These are phyloP conservation scores for Yarrowia galli DNA, from an alignment of 1,139 yeast species.

Conservation along the genomic window DNA sequence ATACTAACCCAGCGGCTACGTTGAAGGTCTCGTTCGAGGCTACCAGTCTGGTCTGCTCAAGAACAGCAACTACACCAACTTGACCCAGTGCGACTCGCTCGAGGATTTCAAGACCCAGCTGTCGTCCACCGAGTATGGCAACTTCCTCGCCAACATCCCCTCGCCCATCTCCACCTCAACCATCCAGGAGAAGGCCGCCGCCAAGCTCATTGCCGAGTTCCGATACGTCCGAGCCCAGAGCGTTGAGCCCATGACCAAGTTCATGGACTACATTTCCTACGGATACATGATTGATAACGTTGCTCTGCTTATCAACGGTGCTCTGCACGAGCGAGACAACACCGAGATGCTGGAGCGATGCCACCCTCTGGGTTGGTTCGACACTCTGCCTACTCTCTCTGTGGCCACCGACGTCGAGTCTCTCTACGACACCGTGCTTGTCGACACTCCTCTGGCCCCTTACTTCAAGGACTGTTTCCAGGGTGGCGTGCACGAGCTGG, in stretches of 20 bases:
- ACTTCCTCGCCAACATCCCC: constrained; percentile 81
- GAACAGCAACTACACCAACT: constrained; percentile 80
- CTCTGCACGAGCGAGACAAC: constrained; percentile 92
- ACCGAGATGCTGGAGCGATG: constrained; percentile 86
- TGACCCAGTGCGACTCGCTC: constrained; percentile 93
- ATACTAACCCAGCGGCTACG: constrained; percentile 63
- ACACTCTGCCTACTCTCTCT: constrained; percentile 91
- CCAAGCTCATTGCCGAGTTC: constrained; percentile 81
- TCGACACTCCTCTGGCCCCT: constrained; percentile 97
- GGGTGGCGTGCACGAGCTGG: constrained; percentile 79
- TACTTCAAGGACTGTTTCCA: constrained; percentile 90
- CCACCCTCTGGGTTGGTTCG: constrained; percentile 98
- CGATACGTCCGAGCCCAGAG: constrained; percentile 85
- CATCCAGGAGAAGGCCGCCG: constrained; percentile 79
- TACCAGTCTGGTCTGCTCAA: constrained; percentile 84
- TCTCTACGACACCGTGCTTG: constrained; percentile 89
- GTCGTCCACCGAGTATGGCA: constrained; percentile 95
- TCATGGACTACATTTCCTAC: constrained; percentile 89
- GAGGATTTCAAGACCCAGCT: constrained; percentile 94
- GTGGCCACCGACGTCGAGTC: constrained; percentile 95
- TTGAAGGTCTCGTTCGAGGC: constrained; percentile 95
- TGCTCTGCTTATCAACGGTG: constrained; percentile 93
- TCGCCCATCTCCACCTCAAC: constrained; percentile 82
- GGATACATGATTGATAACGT: constrained; percentile 99
- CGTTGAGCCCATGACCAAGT: constrained; percentile 76